These are phyloP conservation scores for Aethionema arabicum DNA, from an alignment of 345 rosid genomes.

Conservation along the genomic window DNA sequence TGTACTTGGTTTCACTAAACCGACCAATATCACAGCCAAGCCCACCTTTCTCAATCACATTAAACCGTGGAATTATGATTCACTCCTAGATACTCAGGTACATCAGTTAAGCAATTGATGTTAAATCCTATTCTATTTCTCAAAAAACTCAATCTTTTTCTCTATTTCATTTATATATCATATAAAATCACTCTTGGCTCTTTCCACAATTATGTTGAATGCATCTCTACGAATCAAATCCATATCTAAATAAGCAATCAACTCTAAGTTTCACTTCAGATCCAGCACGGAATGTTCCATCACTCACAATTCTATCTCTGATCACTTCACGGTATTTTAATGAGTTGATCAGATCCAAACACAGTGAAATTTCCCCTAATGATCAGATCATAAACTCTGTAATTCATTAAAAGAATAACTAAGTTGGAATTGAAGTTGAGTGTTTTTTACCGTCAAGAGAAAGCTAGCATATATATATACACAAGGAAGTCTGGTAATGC, in stretches of 20 bases:
- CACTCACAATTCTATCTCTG: slow-evolving; percentile 46
- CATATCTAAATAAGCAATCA: slow-evolving; percentile 72
- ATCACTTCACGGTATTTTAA: slow-evolving; percentile 67
- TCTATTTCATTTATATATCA: slow-evolving; percentile 56
- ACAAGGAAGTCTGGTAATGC: slow-evolving; percentile 96
- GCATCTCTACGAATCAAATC: slow-evolving; percentile 78
- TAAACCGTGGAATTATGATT: slow-evolving; percentile 67
- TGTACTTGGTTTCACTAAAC: slow-evolving; percentile 66
- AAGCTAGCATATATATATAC: slow-evolving; percentile 95
- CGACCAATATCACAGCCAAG: slow-evolving; percentile 64
- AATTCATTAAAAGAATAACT: neutral
- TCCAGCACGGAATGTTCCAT: slow-evolving; percentile 67
- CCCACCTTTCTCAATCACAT: slow-evolving; percentile 63
- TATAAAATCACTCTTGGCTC: slow-evolving; percentile 75
- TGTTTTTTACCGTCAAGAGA: slow-evolving; percentile 82
- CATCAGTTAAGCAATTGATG: slow-evolving; percentile 56
- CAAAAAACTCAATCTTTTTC: slow-evolving; percentile 69
- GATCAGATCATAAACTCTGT: too few relatives aligned
- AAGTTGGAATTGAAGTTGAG: too few relatives aligned
- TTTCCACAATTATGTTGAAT: slow-evolving; percentile 69
- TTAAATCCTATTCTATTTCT: slow-evolving; percentile 49
- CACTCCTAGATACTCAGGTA: slow-evolving; percentile 76
- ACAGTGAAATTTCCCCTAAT: slow-evolving; percentile 68
- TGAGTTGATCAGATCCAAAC: slow-evolving; percentile 52
- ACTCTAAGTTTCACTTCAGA: slow-evolving; percentile 67